Base-by-base conservation (phyloP, 305 asterid species). In the Rubia tinctorum region DNA sequence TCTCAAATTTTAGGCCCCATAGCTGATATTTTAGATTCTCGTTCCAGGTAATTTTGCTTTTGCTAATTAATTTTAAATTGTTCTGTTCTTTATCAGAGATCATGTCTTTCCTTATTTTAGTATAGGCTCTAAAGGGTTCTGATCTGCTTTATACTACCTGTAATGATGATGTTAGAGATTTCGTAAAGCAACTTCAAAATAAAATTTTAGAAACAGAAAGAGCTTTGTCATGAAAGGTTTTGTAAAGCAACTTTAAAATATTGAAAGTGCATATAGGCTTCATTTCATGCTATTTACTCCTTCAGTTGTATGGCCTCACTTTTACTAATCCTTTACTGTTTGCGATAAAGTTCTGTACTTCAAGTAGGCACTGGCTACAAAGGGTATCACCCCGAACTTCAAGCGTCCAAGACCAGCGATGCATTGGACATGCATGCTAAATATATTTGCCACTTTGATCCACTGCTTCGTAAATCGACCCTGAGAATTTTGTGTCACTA, bases 401-500 rank as follows among this genome's bases (percentile, higher is more conserved):
- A 71, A 45, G 84, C 85, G 73, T 87, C 85, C 79, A 81, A 80
- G 47, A 75, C 77, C 68, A 79, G 73, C 78, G 84, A 84, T 66
- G 89, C 90, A 58, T 73, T 92, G 55, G 87, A 85, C 76, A 60
- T 74, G 69, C 89, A 89, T 77, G 80, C 85, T 64, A 90, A 83
- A 79, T 91, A 95, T 82, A 84, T 95, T 66, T 80, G 88, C 83
- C 90, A 91, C 67, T 78, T 81, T 49, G 80, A 86, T 82, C 86
- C 84, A 78, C 85, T 71, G 65, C 83, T 95, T 80, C 97, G 99
- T 63, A 88, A 85, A 79, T 89, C 88, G 30, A 91, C 97, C 71
- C 77, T 93, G 78, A 88, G 93, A 80, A 86, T 95, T 75, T 84
- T 95, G 86, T 87, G 92, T 90, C 95, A 88, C 77, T 95, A 82